These are phyloP conservation scores for Phytophthora fragariaefolia DNA, from an alignment of 352 stramenopile species.

Conservation along the genomic window DNA sequence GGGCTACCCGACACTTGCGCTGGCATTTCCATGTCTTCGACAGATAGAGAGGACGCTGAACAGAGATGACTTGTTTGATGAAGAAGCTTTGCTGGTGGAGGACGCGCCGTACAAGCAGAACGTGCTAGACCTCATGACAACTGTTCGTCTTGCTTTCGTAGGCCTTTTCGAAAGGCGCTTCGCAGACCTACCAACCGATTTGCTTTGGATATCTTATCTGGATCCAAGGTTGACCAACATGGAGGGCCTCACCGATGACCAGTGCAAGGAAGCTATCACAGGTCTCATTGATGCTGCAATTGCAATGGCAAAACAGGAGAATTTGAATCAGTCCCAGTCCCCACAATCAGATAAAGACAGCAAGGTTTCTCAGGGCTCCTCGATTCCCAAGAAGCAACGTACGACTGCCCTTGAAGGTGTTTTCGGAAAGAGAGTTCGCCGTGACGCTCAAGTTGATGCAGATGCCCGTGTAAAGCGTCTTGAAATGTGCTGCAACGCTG, in stretches of 20 bases:
- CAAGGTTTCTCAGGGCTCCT: neutral
- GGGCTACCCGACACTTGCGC: neutral
- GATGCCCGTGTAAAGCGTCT: neutral
- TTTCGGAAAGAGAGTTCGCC: neutral
- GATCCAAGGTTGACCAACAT: neutral
- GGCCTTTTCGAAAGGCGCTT: neutral
- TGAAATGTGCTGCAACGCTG: neutral
- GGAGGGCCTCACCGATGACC: neutral
- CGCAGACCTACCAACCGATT: neutral
- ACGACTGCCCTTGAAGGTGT: neutral
- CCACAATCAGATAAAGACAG: neutral
- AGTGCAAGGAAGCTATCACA: neutral
- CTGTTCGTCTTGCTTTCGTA: neutral
- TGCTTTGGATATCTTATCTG: slow-evolving; percentile 2
- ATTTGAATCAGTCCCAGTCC: neutral
- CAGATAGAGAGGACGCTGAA: slow-evolving; percentile 1
- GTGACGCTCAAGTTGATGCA: neutral
- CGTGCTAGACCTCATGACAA: neutral
- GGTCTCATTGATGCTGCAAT: neutral
- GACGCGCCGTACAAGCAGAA: neutral
- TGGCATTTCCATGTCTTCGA: neutral
- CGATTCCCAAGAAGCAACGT: neutral
- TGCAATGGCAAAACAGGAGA: neutral
- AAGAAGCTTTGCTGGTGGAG: neutral
- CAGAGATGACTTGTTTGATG: neutral